Evolutionary conservation across 345 rosid species (phyloP), one percentile per base, ranked within the genome.

Genomic region (Orychophragmus violaceus): DNA sequence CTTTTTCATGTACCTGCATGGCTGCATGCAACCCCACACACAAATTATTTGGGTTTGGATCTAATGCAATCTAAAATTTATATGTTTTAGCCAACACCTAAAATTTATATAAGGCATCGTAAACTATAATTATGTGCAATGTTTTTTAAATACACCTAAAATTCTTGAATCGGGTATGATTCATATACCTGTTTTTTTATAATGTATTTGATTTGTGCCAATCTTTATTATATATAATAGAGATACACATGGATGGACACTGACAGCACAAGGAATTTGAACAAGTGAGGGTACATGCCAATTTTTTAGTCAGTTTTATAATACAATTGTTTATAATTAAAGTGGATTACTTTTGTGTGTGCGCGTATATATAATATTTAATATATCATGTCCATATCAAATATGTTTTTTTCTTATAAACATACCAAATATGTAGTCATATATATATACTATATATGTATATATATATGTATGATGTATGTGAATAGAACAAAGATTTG

Each of bases 401-500:
- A 27, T 45, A 23, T 33, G 33, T 33, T n/a, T n/a, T n/a, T n/a
- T n/a, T n/a, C n/a, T n/a, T n/a, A n/a, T n/a, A n/a, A n/a, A n/a
- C 14, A 33, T 53, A 55, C 45, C 32, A 24, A 41, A 27, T 45
- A 23, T 33, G 33, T 33, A 2, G 23, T 36, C 2, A 13, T 28
- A 28, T 33, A 33, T 33, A 33, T 33, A 33, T 36, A 36, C 13
- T 36, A 13, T 36, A 36, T 36, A 12, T 35, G 17, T 39, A 33
- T 44, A 49, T 2, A 48, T 23, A 10, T n/a, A 17, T 17, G 7
- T 56, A 35, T 49, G 32, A 11, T 24, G 11, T 59, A 61, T 28
- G 67, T 51, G 62, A 46, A 23, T 23, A 54, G 58, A 74, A 62
- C 74, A 74, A 68, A 74, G 69, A 68, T 74, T 68, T 74, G 78